Conservation (phyloP, 2,329 filamentous ascomycete genomes). For the Zymoseptoria brevis region DNA sequence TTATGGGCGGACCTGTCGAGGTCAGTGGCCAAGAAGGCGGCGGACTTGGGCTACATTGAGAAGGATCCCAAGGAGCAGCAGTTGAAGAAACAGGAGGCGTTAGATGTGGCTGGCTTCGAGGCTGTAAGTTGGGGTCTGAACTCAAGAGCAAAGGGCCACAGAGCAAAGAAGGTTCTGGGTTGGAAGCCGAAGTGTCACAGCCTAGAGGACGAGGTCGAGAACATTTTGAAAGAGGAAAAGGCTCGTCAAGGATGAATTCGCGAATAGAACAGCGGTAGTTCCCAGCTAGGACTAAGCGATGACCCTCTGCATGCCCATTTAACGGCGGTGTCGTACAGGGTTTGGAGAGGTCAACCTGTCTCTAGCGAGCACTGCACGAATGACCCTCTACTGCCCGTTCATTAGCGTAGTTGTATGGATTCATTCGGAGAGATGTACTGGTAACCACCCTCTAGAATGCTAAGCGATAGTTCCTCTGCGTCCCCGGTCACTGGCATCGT, state of each 20-base stretch:
- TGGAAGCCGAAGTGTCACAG: slow-evolving; percentile 47
- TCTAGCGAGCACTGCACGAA: too few relatives aligned
- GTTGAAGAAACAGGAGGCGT: slow-evolving; percentile 42
- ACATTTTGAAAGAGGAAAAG: slow-evolving; percentile 27
- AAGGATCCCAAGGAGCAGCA: slow-evolving; percentile 48
- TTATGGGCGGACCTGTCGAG: slow-evolving; percentile 42
- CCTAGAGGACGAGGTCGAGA: slow-evolving; percentile 23
- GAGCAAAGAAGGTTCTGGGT: slow-evolving; percentile 51
- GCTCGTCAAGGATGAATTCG: slow-evolving; percentile 14
- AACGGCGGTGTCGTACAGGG: too few relatives aligned
- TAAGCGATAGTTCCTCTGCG: too few relatives aligned
- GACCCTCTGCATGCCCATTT: too few relatives aligned
- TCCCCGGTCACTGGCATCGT: too few relatives aligned
- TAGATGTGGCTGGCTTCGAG: slow-evolving; percentile 42
- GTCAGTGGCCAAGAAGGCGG: slow-evolving; percentile 15
- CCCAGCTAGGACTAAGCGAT: too few relatives aligned
- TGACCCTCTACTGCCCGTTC: too few relatives aligned
- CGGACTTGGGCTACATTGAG: slow-evolving; percentile 39
- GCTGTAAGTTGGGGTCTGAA: slow-evolving; percentile 54
- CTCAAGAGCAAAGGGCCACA: slow-evolving; percentile 47
- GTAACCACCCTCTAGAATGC: too few relatives aligned
- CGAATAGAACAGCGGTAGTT: too few relatives aligned
- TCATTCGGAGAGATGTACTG: too few relatives aligned
- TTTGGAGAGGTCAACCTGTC: too few relatives aligned
- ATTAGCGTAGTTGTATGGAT: too few relatives aligned